These are phyloP conservation scores for Eucalyptus dawsonii DNA, from an alignment of 345 rosid species.

Conservation along the genomic window DNA sequence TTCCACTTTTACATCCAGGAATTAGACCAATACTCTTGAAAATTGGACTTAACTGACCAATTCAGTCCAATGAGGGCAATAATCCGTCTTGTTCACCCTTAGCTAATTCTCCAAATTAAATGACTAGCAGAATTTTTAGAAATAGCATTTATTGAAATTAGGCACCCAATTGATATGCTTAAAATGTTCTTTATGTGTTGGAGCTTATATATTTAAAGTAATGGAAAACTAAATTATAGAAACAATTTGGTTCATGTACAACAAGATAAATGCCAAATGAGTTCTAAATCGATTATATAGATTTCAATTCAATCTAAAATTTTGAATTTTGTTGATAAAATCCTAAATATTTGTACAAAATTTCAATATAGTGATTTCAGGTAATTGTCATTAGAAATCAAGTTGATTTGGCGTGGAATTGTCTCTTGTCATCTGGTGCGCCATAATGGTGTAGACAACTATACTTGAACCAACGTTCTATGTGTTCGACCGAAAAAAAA, in stretches of 20 bases:
- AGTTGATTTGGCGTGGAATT: background rate
- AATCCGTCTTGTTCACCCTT: too few relatives aligned
- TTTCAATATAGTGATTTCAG: background rate
- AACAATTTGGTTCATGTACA: background rate
- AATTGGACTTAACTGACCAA: too few relatives aligned
- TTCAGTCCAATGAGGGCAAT: accelerated
- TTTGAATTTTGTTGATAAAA: background rate
- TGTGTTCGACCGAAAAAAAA: too few relatives aligned
- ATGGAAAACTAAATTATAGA: background rate
- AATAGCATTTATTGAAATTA: background rate
- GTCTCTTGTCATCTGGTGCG: accelerated
- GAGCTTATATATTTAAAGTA: background rate
- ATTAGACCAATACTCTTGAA: too few relatives aligned
- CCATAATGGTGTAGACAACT: background rate
- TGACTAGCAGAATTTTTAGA: background rate
- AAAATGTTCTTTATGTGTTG: background rate
- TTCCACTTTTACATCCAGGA: too few relatives aligned
- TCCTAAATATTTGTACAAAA: background rate
- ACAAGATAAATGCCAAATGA: background rate
- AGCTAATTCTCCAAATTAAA: background rate
- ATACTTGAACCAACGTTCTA: background rate
- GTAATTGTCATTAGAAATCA: background rate
- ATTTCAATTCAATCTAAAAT: background rate
- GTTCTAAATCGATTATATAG: background rate
- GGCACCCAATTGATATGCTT: background rate